Conservation (phyloP, 2,329 filamentous ascomycete species). For the Colletotrichum karsti region DNA sequence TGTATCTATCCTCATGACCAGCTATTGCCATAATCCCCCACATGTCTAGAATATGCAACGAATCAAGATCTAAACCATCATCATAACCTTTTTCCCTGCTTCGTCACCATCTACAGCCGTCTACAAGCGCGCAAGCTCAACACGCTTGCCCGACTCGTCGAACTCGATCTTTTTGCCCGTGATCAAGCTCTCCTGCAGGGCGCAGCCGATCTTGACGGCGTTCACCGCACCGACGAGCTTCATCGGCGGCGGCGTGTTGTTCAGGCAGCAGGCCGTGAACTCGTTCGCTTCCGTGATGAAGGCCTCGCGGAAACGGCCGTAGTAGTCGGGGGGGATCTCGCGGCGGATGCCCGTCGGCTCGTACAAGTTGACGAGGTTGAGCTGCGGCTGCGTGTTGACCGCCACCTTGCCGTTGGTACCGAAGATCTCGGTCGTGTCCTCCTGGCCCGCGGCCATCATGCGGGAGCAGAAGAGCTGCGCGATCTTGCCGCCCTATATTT, state of each 20-base stretch:
- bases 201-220: conserved; percentile 68
- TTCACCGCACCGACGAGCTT: conserved; percentile 65
- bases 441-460: conserved; percentile 75
- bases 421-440: conserved; percentile 74
- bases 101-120: conserved; percentile 35
- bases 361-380: conserved; percentile 64
- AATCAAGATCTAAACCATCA: background rate
- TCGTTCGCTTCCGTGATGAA: conserved; percentile 71
- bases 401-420: conserved; percentile 71
- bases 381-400: conserved; percentile 66
- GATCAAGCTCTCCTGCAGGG: conserved; percentile 65
- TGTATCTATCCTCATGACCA: background rate
- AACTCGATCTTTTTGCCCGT: conserved; percentile 66
- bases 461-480: conserved; percentile 71
- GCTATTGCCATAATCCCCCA: background rate
- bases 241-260: conserved; percentile 63
- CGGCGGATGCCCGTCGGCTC: conserved; percentile 61
- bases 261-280: conserved; percentile 67
- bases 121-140: conserved; percentile 43
- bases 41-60: background rate
- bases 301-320: conserved; percentile 68
- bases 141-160: conserved; percentile 57
- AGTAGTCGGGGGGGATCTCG: conserved; percentile 69
- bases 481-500: conserved; percentile 62
- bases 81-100: background rate